Conservation (phyloP, 2,329 filamentous ascomycete species). For the Raffaelea deltoideospora region DNA sequence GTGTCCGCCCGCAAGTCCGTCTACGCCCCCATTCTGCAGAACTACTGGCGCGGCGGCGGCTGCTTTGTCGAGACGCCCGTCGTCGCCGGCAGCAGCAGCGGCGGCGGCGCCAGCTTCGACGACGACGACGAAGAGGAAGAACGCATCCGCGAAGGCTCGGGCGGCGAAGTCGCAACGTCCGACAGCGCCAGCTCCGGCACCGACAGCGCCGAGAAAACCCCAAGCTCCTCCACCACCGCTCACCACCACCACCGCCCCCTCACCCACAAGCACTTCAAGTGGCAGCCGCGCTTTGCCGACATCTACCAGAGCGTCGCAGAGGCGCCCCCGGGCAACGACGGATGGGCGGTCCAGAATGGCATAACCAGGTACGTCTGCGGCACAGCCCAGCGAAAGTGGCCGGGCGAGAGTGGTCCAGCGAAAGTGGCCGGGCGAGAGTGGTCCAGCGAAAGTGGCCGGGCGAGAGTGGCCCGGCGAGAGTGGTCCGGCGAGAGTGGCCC, state of each 20-base stretch:
- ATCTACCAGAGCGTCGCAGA: slow-evolving; percentile 79
- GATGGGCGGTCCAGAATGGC: slow-evolving; percentile 80
- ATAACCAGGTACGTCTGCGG: slow-evolving; percentile 52
- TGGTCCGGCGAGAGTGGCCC: too few relatives aligned
- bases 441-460: too few relatives aligned
- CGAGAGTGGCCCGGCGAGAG: too few relatives aligned
- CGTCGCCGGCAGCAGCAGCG: slow-evolving; percentile 7
- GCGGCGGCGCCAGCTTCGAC: slow-evolving; percentile 21
- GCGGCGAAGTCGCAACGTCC: slow-evolving; percentile 19
- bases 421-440: too few relatives aligned
- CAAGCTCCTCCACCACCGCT: background rate
- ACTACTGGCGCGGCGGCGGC: slow-evolving; percentile 71
- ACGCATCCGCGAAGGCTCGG: slow-evolving; percentile 52
- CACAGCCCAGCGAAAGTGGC: background rate
- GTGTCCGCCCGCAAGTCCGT: slow-evolving; percentile 58
- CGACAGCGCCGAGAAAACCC: background rate
- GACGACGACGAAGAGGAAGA: slow-evolving; percentile 58
- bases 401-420: too few relatives aligned
- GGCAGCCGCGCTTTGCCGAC: slow-evolving; percentile 76
- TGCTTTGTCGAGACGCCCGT: slow-evolving; percentile 55
- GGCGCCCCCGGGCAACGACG: slow-evolving; percentile 69
- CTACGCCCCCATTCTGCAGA: slow-evolving; percentile 81
- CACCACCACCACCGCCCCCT: slow-evolving; percentile 15
- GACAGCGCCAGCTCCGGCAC: slow-evolving; percentile 11
- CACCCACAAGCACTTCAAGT: slow-evolving; percentile 78